Evolutionary conservation across 495 filamentous ascomycete genomes (phyloP).

Genomic region (Penicillium daleae): DNA sequence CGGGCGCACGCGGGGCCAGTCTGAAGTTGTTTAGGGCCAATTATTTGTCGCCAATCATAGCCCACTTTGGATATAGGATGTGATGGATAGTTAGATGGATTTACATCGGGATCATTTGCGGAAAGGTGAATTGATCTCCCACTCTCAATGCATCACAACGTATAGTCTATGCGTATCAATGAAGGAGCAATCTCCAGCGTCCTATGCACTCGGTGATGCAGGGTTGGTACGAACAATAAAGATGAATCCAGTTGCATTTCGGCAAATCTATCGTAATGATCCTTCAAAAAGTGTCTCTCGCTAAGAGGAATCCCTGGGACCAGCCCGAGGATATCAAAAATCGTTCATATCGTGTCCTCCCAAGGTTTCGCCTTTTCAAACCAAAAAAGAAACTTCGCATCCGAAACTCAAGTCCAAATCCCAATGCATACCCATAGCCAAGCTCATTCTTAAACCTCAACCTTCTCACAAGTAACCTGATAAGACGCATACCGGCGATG

Average conservation of each 20-base stretch:
- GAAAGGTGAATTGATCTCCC: background rate
- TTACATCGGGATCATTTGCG: background rate
- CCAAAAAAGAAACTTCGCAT: background rate
- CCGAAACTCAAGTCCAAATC: background rate
- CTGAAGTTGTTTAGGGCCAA: background rate
- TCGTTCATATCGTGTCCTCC: conserved; percentile 1
- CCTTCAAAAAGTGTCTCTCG: background rate
- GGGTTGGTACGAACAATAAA: background rate
- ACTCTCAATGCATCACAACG: background rate
- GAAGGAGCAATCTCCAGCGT: no score
- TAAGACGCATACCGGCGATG: conserved; percentile 29
- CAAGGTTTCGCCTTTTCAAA: background rate
- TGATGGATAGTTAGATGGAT: background rate
- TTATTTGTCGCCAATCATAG: background rate
- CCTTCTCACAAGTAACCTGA: conserved; percentile 30
- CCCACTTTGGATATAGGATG: background rate
- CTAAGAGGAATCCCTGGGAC: background rate
- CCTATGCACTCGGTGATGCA: no score
- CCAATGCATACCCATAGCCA: background rate
- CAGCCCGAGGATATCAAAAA: background rate
- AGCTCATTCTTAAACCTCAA: background rate
- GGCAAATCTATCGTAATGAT: background rate
- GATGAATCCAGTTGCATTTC: background rate
- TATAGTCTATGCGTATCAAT: background rate
- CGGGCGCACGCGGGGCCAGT: background rate